phyloP scores from a whole-genome alignment of 805 yeast species.

The Priceomyces haplophilus region DNA sequence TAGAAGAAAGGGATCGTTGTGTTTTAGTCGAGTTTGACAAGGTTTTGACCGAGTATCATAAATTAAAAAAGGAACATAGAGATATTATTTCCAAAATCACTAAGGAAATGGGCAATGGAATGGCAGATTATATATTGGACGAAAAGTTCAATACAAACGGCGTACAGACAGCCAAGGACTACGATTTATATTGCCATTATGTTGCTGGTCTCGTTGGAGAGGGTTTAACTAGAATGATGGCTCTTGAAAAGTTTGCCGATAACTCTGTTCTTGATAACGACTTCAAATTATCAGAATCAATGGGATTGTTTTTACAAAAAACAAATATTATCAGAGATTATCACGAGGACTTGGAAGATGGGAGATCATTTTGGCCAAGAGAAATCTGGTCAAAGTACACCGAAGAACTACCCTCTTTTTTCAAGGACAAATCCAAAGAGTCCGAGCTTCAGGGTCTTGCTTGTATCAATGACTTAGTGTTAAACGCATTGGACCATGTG shows the following conservation, averaged over 20 bases:
- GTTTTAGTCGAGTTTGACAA: conserved; percentile 78
- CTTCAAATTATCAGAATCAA: conserved; percentile 65
- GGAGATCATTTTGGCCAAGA: conserved; percentile 93
- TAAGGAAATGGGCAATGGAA: conserved; percentile 89
- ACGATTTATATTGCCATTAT: conserved; percentile 89
- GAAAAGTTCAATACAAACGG: conserved; percentile 80
- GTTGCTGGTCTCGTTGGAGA: conserved; percentile 99
- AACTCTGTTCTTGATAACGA: conserved; percentile 45
- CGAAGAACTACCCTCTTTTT: conserved; percentile 58
- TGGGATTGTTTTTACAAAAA: conserved; percentile 95
- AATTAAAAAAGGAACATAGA: conserved; percentile 71
- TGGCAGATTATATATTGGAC: conserved; percentile 87
- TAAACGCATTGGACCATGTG: conserved; percentile 75
- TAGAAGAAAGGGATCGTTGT: conserved; percentile 74
- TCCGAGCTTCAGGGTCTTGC: conserved; percentile 59
- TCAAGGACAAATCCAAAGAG: conserved; percentile 28
- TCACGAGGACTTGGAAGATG: conserved; percentile 86
- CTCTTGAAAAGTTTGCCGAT: conserved; percentile 69
- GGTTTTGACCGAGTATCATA: conserved; percentile 68
- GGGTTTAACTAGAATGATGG: conserved; percentile 82
- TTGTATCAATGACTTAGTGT: conserved; percentile 79
- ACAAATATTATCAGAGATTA: conserved; percentile 95
- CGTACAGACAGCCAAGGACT: conserved; percentile 72
- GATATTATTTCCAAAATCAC: conserved; percentile 77
- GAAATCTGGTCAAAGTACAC: conserved; percentile 89